Base-by-base conservation (phyloP, 164 flowering plant genomes). In the Tinospora cordifolia region DNA sequence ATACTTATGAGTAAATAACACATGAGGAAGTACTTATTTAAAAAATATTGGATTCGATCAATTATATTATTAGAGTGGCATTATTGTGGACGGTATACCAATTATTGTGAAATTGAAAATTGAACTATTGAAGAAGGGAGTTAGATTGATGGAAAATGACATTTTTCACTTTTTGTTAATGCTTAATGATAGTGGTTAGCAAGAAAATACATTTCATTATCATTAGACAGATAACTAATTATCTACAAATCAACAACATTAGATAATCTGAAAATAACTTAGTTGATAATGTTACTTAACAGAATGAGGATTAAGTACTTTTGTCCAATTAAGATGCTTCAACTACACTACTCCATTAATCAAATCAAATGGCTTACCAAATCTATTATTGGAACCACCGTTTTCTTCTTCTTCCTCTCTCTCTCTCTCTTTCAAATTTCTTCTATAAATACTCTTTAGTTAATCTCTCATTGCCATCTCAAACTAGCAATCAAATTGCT, bases 391-490 rank as follows among this genome's bases (percentile, higher is more conserved):
- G 46, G 22, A 70, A 70, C 72, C 68, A 77, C 74, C 49, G 63
- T 67, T 12, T 44, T 22, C 26, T n/a, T 10, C 57, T 13, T 7
- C 10, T n/a, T 51, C 65, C 21, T 67, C 27, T 40, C 68, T 24
- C 9, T 12, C 30, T 54, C 9, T 68, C 41, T 62, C 49, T 66
- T 15, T 17, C 59, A 47, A 21, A n/a, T 25, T 12, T 36, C 62
- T 17, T 63, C 65, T 73, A 73, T 73, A 77, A 69, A 77, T 73
- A 62, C 64, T 59, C 51, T 44, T 60, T 26, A n/a, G n/a, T n/a
- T n/a, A 39, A 63, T 64, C 59, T 27, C 65, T 25, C 26, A 30
- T 67, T 2, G 44, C 26, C 2, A 38, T 59, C 60, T 4, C 64
- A 19, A 46, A 21, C n/a, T 21, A 22, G 46, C 19, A 27, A 15